Evolutionary conservation across 2,329 filamentous ascomycete species (phyloP), one percentile per base, ranked within the genome.

Genomic region (Periconia sp.): DNA sequence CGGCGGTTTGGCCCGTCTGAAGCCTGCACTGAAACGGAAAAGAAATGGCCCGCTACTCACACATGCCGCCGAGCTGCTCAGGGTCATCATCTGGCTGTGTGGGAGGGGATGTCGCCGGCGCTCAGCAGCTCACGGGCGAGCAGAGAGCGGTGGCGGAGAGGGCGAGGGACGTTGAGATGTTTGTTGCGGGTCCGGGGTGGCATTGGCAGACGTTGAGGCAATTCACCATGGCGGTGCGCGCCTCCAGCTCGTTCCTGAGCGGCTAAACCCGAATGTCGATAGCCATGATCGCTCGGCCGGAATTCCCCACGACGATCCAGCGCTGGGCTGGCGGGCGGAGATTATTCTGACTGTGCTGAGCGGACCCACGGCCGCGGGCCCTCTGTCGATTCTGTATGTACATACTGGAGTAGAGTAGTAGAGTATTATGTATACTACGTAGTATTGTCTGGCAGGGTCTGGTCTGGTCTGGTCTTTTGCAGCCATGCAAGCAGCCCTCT

Each of bases 1-100:
- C 44, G 40, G 48, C 28, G 35, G 48, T 53, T 53, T 48, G 42
- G 46, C 48, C 46, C 16, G 47, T 40, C 49, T 48, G 43, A 40
- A 21, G 46, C 48, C 43, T 29, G 46, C 40, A 38, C 28, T 19
- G 38, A 29, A 41, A 41, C 35, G 38, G 36, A 40, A 45, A 32
- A 13, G 34, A 38, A 40, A 40, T 43, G 28, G 5, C 28, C 13
- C 30, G 43, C 26, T 21, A 64, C 66, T 68, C 54, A 70, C 68
- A 68, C 67, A 70, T 70, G 58, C 63, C 65, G 64, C 61, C 57
- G 56, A 43, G 43, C 51, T 61, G 54, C 46, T 52, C 48, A 46
- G 48, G 57, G 55, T 61, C 59, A 62, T 68, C 63, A 68, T 70
- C 56, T 54, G 62, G 37, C 38, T 29, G 38, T 46, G 45, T 50